phyloP scores from a whole-genome alignment of 495 filamentous ascomycete species.

The Rhypophila decipiens region DNA sequence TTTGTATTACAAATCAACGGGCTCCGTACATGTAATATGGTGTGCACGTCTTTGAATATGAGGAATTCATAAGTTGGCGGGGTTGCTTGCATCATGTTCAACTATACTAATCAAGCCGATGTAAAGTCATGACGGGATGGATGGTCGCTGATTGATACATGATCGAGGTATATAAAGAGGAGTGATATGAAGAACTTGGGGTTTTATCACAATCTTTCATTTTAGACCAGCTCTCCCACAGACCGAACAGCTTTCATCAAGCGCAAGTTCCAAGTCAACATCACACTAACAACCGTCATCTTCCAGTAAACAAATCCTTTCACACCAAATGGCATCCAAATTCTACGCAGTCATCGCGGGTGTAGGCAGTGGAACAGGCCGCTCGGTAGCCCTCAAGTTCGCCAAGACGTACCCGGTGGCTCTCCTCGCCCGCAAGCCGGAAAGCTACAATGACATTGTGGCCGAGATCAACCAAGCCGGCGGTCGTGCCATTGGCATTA shows the following conservation, averaged over 20 bases:
- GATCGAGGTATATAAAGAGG: background rate
- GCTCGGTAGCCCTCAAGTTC: conserved; percentile 60
- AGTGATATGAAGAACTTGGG: background rate
- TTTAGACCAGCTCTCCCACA: too few species aligned
- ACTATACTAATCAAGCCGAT: too few species aligned
- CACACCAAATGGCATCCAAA: conserved; percentile 28
- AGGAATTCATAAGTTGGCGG: too few species aligned
- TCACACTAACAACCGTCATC: too few species aligned
- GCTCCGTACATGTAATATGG: too few species aligned
- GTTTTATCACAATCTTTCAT: background rate
- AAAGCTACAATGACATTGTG: conserved; percentile 62
- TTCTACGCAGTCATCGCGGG: conserved; percentile 68
- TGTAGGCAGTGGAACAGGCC: conserved; percentile 62
- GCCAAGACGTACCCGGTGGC: conserved; percentile 68
- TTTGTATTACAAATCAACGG: too few species aligned
- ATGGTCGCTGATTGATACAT: too few species aligned
- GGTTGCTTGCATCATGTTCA: too few species aligned
- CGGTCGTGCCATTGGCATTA: conserved; percentile 70
- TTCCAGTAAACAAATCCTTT: background rate
- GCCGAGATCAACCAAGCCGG: conserved; percentile 63
- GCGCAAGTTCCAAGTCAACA: too few species aligned
- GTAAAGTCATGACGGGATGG: too few species aligned
- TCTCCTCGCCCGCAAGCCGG: conserved; percentile 63
- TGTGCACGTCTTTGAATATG: too few species aligned
- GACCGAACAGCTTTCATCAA: too few species aligned